Conservation (phyloP, 2,329 filamentous ascomycete genomes). For the Claviceps capensis region DNA sequence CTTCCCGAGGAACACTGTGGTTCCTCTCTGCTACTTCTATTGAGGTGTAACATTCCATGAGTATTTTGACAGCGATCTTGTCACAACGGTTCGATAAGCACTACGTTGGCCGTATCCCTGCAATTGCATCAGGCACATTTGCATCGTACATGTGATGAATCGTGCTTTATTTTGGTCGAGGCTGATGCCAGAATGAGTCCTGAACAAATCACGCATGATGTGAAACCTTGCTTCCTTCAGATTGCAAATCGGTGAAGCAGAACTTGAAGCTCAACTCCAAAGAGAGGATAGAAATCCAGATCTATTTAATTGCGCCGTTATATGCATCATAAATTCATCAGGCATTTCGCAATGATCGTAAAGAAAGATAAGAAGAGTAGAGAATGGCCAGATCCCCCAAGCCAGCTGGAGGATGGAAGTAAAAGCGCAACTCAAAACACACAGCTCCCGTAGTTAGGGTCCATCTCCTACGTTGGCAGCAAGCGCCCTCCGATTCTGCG, state of each 20-base stretch:
- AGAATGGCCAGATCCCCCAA: not conserved
- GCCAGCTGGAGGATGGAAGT: not conserved
- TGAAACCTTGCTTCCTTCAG: not conserved
- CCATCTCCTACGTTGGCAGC: slow-evolving; percentile 5
- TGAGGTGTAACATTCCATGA: too few relatives aligned
- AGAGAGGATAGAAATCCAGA: not conserved
- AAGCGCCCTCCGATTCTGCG: slow-evolving; percentile 25
- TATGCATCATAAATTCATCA: slow-evolving; percentile 6
- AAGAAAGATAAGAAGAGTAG: not conserved
- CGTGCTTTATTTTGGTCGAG: too few relatives aligned
- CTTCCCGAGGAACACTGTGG: too few relatives aligned
- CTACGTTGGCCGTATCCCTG: too few relatives aligned
- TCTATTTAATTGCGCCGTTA: slow-evolving; percentile 6
- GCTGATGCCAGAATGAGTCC: too few relatives aligned
- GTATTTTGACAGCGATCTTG: too few relatives aligned
- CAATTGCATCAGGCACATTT: too few relatives aligned
- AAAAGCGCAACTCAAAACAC: not conserved
- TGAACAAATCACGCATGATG: not conserved
- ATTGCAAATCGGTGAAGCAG: not conserved
- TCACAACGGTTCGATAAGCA: too few relatives aligned
- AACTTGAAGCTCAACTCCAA: not conserved
- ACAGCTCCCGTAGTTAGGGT: not conserved
- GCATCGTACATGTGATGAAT: too few relatives aligned
- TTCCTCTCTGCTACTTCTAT: too few relatives aligned
- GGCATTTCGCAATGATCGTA: not conserved